Evolutionary conservation across 1,139 yeast genomes (phyloP).

Genomic region (Suhomyces taliae): DNA sequence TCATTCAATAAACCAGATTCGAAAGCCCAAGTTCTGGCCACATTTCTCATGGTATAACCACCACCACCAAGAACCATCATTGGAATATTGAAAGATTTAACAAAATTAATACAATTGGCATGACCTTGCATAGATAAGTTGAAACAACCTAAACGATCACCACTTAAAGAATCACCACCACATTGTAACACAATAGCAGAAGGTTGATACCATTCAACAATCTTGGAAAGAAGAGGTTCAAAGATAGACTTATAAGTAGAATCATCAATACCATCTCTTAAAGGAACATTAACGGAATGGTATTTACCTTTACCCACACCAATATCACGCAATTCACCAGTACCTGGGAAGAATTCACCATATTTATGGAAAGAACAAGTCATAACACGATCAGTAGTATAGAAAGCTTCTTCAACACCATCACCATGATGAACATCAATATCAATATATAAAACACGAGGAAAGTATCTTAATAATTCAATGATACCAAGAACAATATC

Average conservation of each 20-base stretch:
- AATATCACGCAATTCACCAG: constrained; percentile 85
- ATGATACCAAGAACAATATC: constrained; percentile 90
- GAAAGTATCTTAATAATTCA: constrained; percentile 86
- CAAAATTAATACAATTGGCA: constrained; percentile 90
- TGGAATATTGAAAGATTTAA: constrained; percentile 84
- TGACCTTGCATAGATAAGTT: constrained; percentile 91
- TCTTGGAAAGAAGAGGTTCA: constrained; percentile 79
- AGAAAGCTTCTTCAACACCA: constrained; percentile 97
- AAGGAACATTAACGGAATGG: constrained; percentile 84
- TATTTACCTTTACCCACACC: constrained; percentile 91
- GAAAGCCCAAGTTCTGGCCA: constrained; percentile 93
- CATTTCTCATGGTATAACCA: constrained; percentile 97
- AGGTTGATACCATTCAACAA: constrained; percentile 93
- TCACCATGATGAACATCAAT: constrained; percentile 98
- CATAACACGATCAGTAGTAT: constrained; percentile 95
- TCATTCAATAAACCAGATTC: constrained; percentile 89
- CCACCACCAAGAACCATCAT: constrained; percentile 96
- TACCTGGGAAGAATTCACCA: constrained; percentile 96
- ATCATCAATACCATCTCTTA: constrained; percentile 92
- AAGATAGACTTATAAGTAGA: constrained; percentile 81
- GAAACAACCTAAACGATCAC: constrained; percentile 90
- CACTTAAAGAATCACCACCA: constrained; percentile 92
- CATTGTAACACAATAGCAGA: constrained; percentile 88
- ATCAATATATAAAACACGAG: constrained; percentile 92
- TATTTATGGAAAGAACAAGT: constrained; percentile 96